phyloP scores from a whole-genome alignment of 2,329 filamentous ascomycete genomes.

The Aureobasidium melanogenum region DNA sequence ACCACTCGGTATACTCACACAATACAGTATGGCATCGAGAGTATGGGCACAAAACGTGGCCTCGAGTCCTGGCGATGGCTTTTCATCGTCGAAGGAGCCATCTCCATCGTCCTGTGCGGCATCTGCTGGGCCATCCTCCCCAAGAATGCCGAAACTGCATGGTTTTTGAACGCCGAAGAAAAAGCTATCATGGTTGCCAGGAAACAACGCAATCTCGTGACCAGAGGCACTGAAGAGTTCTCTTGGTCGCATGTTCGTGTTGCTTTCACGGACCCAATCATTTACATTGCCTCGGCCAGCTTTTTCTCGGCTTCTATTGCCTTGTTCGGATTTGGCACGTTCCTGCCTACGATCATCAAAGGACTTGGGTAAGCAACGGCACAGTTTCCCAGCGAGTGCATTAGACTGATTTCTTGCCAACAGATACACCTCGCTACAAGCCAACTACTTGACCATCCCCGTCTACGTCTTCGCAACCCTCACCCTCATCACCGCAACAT shows the following conservation, averaged over 20 bases:
- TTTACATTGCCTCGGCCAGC: constrained; percentile 22
- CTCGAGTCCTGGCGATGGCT: constrained; percentile 19
- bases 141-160: constrained; percentile 20
- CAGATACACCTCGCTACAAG: constrained; percentile 19
- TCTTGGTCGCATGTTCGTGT: constrained; percentile 23
- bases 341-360: constrained; percentile 29
- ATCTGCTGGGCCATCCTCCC: constrained; percentile 20
- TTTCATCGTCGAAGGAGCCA: constrained; percentile 16
- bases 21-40: constrained; percentile 19
- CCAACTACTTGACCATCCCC: constrained; percentile 30
- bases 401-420: background rate
- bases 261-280: constrained; percentile 25
- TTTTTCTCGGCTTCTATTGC: constrained; percentile 29
- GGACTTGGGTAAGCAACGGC: constrained; percentile 22
- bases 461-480: constrained; percentile 24
- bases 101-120: background rate
- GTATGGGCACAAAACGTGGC: constrained; percentile 20
- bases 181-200: constrained; percentile 19
- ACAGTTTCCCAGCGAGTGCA: background rate
- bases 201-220: constrained; percentile 22
- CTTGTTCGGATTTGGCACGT: constrained; percentile 27
- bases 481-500: constrained; percentile 4
- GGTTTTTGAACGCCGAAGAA: constrained; percentile 21
- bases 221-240: constrained; percentile 25
- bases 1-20: background rate